Percentiles rank a stretch among this genome's conserved stretches.
These are phyloP conservation scores for Coniferiporia weirii DNA, from an alignment of 1,284 basidiomycete genomes.

Conservation along the genomic window DNA sequence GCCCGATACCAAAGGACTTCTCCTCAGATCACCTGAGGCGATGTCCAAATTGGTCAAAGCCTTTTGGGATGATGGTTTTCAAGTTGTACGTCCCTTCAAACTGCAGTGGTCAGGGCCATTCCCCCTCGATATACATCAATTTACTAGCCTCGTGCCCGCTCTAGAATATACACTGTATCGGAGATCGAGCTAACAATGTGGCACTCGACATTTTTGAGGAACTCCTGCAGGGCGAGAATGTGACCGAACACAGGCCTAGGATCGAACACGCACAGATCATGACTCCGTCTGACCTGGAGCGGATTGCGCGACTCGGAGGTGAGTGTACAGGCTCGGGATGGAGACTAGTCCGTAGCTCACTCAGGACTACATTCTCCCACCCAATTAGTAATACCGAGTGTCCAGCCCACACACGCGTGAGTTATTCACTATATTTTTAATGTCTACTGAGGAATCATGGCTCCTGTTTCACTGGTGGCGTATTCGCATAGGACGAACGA, in stretches of 20 bases:
- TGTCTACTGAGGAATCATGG: not conserved
- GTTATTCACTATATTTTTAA: slow-evolving; percentile 22
- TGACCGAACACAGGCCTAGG: slow-evolving; percentile 32
- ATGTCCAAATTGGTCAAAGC: slow-evolving; percentile 52
- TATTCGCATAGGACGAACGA: slow-evolving; percentile 63
- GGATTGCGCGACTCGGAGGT: slow-evolving; percentile 41
- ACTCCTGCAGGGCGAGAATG: slow-evolving; percentile 27
- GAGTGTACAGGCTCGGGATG: slow-evolving; percentile 16
- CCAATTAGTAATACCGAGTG: slow-evolving; percentile 42
- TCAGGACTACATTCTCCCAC: not conserved
- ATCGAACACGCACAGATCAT: slow-evolving; percentile 54
- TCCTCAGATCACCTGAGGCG: slow-evolving; percentile 51
- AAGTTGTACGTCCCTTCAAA: slow-evolving; percentile 52
- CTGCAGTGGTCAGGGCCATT: not conserved
- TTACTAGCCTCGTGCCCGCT: not conserved
- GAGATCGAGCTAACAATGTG: slow-evolving; percentile 81
- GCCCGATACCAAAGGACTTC: slow-evolving; percentile 62
- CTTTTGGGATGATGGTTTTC: slow-evolving; percentile 66
- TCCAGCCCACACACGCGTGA: slow-evolving; percentile 68
- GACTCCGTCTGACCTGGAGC: slow-evolving; percentile 35
- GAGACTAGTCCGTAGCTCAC: not conserved
- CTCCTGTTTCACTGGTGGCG: slow-evolving; percentile 1
- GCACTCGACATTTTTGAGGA: slow-evolving; percentile 77
- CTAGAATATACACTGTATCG: slow-evolving; percentile 87
- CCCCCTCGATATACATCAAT: too few relatives aligned